Evolutionary conservation across 805 yeast genomes (phyloP).

Genomic region (Teunomyces atbi): DNA sequence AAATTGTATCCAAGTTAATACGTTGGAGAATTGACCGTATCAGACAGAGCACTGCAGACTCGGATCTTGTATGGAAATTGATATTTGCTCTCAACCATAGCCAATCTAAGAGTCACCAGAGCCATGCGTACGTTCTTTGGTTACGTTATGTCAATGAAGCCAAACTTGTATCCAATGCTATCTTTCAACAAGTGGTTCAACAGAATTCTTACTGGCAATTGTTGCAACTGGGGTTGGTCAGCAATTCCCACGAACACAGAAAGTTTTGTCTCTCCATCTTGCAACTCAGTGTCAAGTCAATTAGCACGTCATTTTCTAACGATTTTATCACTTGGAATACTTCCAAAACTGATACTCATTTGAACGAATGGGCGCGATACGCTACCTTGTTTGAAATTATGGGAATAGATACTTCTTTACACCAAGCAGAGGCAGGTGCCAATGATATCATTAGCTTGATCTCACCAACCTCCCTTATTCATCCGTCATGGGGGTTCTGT

Average conservation of each 20-base stretch:
- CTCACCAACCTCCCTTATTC: slow-evolving; percentile 49
- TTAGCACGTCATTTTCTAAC: slow-evolving; percentile 33
- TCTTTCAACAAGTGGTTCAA: slow-evolving; percentile 28
- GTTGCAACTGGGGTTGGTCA: slow-evolving; percentile 56
- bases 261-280: slow-evolving; percentile 68
- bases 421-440: slow-evolving; percentile 78
- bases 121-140: slow-evolving; percentile 54
- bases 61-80: slow-evolving; percentile 44
- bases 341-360: slow-evolving; percentile 21
- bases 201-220: slow-evolving; percentile 46
- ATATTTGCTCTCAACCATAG: slow-evolving; percentile 38
- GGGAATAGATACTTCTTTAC: slow-evolving; percentile 81
- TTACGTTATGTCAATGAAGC: slow-evolving; percentile 46
- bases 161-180: slow-evolving; percentile 9
- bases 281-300: slow-evolving; percentile 54
- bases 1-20: slow-evolving; percentile 37
- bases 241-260: slow-evolving; percentile 61
- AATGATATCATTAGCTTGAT: slow-evolving; percentile 59
- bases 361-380: slow-evolving; percentile 67
- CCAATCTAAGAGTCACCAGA: slow-evolving; percentile 18
- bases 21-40: slow-evolving; percentile 54
- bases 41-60: slow-evolving; percentile 10
- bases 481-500: slow-evolving; percentile 69
- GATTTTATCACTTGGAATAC: slow-evolving; percentile 46
- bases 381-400: slow-evolving; percentile 75